phyloP scores from a whole-genome alignment of 1,284 basidiomycete species.

The Ustilago shanxiensis region DNA sequence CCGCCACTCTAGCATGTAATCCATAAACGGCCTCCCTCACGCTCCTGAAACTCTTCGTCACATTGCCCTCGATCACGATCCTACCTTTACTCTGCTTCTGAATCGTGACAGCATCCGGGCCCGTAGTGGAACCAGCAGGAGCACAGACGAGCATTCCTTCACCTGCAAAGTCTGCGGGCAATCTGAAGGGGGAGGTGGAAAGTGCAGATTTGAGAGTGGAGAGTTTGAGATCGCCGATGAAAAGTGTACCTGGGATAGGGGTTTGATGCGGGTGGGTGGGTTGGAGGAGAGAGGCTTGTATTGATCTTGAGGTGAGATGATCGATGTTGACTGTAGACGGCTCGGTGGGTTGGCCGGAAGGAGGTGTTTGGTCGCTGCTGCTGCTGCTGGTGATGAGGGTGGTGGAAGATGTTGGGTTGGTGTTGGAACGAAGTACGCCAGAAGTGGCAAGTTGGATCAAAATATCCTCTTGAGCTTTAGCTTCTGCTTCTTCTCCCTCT shows the following conservation, averaged over 20 bases:
- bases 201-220: constrained; percentile 60
- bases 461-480: neutral
- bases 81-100: constrained; percentile 55
- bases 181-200: constrained; percentile 29
- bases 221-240: constrained; percentile 69
- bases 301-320: neutral
- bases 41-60: constrained; percentile 43
- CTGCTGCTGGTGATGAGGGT: no score
- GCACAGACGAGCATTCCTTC: constrained; percentile 68
- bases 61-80: constrained; percentile 68
- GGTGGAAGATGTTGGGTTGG: neutral
- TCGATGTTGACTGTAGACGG: neutral
- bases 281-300: constrained; percentile 1
- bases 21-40: constrained; percentile 63
- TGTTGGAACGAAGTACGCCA: neutral
- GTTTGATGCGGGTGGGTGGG: neutral
- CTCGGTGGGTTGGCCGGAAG: neutral
- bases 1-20: constrained; percentile 59
- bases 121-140: constrained; percentile 28
- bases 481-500: neutral
- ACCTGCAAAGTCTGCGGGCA: constrained; percentile 69
- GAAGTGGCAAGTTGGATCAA: neutral
- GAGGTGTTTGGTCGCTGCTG: no score
- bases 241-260: constrained; percentile 55
- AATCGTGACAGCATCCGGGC: constrained; percentile 55